A percentile compares a stretch with the other conserved stretches of the same genome.
phyloP scores from a whole-genome alignment of 2,329 filamentous ascomycete species.

The Pseudogymnoascus sp. region DNA sequence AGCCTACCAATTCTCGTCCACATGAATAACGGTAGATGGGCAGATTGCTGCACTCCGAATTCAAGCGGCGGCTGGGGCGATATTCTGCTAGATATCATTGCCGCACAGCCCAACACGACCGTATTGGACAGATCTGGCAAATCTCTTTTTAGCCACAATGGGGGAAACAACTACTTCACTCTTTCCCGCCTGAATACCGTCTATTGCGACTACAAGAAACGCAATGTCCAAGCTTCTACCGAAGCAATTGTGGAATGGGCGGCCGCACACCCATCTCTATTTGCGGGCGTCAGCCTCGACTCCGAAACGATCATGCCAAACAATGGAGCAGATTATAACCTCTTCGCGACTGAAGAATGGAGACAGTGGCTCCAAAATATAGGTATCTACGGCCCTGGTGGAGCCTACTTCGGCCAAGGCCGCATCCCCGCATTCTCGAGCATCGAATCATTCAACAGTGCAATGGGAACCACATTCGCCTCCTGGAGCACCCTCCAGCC shows the following conservation, averaged over 20 bases:
- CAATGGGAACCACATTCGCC: slow-evolving; percentile 11
- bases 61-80: slow-evolving; percentile 15
- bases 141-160: slow-evolving; percentile 9
- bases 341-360: slow-evolving; percentile 14
- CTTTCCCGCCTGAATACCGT: slow-evolving; percentile 10
- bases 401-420: slow-evolving; percentile 13
- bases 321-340: slow-evolving; percentile 13
- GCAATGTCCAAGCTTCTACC: slow-evolving; percentile 15
- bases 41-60: slow-evolving; percentile 18
- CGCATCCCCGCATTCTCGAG: slow-evolving; percentile 12
- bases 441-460: slow-evolving; percentile 14
- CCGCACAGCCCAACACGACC: slow-evolving; percentile 14
- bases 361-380: slow-evolving; percentile 17
- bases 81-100: slow-evolving; percentile 15
- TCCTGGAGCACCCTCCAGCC: slow-evolving; percentile 14
- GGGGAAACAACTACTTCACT: slow-evolving; percentile 15
- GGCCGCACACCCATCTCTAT: slow-evolving; percentile 9
- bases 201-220: slow-evolving; percentile 15
- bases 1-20: slow-evolving; percentile 15
- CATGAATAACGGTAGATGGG: slow-evolving; percentile 18
- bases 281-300: slow-evolving; percentile 15
- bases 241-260: slow-evolving; percentile 12
- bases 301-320: slow-evolving; percentile 15
- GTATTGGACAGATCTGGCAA: slow-evolving; percentile 10
- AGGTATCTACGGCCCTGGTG: slow-evolving; percentile 15